Base-by-base conservation (phyloP, 106 monocot species). In the Apostasia shenzhenica region DNA sequence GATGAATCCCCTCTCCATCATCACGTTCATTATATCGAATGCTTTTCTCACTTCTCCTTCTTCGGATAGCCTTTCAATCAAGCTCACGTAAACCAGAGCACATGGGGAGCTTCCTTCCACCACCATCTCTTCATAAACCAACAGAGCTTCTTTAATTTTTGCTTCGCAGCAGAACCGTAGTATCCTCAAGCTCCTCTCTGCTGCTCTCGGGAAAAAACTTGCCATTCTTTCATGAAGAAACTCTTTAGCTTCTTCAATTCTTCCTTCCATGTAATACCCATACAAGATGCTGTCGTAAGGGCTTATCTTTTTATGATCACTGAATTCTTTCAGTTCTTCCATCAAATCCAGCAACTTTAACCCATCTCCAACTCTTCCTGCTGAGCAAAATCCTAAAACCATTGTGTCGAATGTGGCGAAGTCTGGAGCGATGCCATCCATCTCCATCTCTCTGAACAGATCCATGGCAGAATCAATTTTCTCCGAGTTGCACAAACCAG, bases 281-380 rank as follows among this genome's bases (percentile, higher is more conserved):
- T 83, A 88, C 12, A 92, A 63, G 13, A 92, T 65, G 57, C 88
- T 88, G 73, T 92, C 88, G 62, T 88, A 88, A 65, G 88, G 88
- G 42, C 71, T 73, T 52, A 92, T 81, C 65, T 55, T 75, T 39
- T 64, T 60, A 26, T 57, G 54, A 40, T 54, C 56, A 12, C 72
- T 74, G 26, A 26, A 26, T 39, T 62, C 72, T 51, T 54, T 74
- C 13, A 63, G 64, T 63, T 92, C 85, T 77, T 85, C 82, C 92
- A 85, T 81, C 79, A 83, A 47, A 42, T 39, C 41, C 78, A 88
- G 70, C 43, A 81, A 48, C 76, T 62, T 79, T 61, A 81, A 66
- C 12, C 82, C 92, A 54, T 92, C 84, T n/a, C n/a, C 83, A 37
- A 88, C 78, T 70, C 81, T 78, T 55, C 85, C 85, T 13, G 48